A percentile compares a stretch with the other conserved stretches of the same genome.
These are phyloP conservation scores for Trichoderma afroharzianum DNA, from an alignment of 2,329 filamentous ascomycete species.

Conservation along the genomic window DNA sequence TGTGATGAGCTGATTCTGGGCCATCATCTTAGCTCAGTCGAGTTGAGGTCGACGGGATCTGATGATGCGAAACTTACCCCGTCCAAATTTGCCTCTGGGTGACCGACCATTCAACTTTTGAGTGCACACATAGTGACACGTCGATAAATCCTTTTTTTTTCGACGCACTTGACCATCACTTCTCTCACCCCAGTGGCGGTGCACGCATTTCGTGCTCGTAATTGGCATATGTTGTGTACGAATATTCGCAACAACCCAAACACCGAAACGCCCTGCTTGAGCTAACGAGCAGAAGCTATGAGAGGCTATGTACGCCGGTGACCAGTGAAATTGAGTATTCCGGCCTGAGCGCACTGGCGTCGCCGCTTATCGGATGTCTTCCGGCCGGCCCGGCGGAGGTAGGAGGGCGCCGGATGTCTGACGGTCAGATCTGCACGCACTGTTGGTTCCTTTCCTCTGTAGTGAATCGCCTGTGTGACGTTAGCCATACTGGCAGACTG, in stretches of 20 bases:
- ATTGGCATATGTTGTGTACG: neutral
- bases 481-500: neutral
- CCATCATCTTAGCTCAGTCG: conserved; percentile 2
- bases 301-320: neutral
- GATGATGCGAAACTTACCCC: neutral
- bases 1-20: neutral
- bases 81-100: neutral
- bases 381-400: conserved; percentile 7
- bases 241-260: neutral
- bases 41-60: neutral
- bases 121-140: neutral
- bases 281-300: neutral
- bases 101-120: neutral
- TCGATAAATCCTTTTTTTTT: neutral
- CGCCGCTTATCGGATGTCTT: conserved; percentile 5
- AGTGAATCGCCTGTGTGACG: neutral
- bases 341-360: neutral
- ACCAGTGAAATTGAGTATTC: neutral
- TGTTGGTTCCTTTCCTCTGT: neutral
- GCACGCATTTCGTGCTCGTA: neutral
- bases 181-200: neutral
- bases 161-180: neutral
- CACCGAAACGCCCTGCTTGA: neutral
- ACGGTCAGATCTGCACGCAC: neutral
- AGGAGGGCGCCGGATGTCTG: neutral